Conservation (phyloP, 164 flowering plant genomes). For the Magnolia kwangsiensis region DNA sequence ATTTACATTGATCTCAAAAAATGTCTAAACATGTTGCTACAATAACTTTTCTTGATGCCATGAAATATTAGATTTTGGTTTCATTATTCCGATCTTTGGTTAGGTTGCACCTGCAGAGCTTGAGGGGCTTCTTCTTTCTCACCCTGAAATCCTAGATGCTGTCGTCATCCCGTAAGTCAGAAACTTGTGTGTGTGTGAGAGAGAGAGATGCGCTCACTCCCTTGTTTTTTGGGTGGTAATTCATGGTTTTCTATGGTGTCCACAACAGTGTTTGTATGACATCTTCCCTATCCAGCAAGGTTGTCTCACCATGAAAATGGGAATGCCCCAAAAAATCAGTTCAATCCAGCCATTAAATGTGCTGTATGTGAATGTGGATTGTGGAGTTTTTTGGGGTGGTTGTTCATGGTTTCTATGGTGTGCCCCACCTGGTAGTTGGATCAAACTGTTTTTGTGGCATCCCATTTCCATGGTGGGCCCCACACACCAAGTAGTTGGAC, state of each 20-base stretch:
- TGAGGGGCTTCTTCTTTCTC: slow-evolving; percentile 78
- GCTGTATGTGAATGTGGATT: too few species aligned
- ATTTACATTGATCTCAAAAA: neutral
- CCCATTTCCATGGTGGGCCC: too few species aligned
- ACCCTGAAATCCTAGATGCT: slow-evolving; percentile 88
- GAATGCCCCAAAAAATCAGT: too few species aligned
- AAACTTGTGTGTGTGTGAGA: too few species aligned
- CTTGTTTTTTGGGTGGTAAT: neutral
- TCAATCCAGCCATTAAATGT: too few species aligned
- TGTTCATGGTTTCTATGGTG: too few species aligned
- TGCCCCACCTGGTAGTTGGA: too few species aligned
- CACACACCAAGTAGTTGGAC: too few species aligned
- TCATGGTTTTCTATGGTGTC: neutral
- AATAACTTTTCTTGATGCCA: neutral
- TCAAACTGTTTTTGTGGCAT: too few species aligned
- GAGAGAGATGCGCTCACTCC: too few species aligned
- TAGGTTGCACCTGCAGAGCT: slow-evolving; percentile 96
- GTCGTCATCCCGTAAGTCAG: slow-evolving; percentile 89
- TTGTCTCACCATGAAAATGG: too few species aligned
- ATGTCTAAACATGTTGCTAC: neutral
- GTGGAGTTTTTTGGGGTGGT: too few species aligned
- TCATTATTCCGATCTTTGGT: neutral
- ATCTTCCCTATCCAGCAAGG: neutral
- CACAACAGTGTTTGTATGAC: neutral
- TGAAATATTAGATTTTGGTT: neutral